Conservation (phyloP, 768 basidiomycete species). For the Leccinum aurantiacum region DNA sequence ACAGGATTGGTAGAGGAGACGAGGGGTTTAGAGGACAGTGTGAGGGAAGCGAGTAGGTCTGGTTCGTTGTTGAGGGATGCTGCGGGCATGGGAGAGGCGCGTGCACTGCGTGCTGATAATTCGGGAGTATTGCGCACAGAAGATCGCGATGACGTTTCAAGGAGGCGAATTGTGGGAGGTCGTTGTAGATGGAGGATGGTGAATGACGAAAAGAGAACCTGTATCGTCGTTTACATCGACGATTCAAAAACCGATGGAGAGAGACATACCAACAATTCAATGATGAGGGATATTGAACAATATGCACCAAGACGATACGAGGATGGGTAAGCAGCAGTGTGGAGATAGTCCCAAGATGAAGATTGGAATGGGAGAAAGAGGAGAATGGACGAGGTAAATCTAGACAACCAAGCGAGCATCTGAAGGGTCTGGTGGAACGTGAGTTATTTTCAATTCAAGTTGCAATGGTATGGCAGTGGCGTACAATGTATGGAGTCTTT, state of each 20-base stretch:
- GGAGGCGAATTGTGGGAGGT: constrained; percentile 69
- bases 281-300: constrained; percentile 42
- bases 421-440: constrained; percentile 53
- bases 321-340: constrained; percentile 35
- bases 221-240: constrained; percentile 27
- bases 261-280: constrained; percentile 58
- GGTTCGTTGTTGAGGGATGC: constrained; percentile 39
- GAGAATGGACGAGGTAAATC: constrained; percentile 50
- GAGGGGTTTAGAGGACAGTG: constrained; percentile 65
- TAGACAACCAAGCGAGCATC: constrained; percentile 54
- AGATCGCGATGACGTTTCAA: constrained; percentile 50
- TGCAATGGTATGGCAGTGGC: constrained; percentile 24
- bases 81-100: constrained; percentile 29
- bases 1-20: constrained; percentile 50
- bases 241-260: background rate
- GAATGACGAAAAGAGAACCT: constrained; percentile 56
- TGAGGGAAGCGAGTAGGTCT: constrained; percentile 61
- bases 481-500: constrained; percentile 61
- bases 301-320: constrained; percentile 44
- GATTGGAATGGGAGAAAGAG: constrained; percentile 43
- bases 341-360: constrained; percentile 40
- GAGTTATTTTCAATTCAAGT: background rate
- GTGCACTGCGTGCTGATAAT: constrained; percentile 18
- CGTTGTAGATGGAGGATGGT: constrained; percentile 61
- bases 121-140: constrained; percentile 45